These are phyloP conservation scores for Alternaria sp. DNA, from an alignment of 2,329 filamentous ascomycete species.

Conservation along the genomic window DNA sequence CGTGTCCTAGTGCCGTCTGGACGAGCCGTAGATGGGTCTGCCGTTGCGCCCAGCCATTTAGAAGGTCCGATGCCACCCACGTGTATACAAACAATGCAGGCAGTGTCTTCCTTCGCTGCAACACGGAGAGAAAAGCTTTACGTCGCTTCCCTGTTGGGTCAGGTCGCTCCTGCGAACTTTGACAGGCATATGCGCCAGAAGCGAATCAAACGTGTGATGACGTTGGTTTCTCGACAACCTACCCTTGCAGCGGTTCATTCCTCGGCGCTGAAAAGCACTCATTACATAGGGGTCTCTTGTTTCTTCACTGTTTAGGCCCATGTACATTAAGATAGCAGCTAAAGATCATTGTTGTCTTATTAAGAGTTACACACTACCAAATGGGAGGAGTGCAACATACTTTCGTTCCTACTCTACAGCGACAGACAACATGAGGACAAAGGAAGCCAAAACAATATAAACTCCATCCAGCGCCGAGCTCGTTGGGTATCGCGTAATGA, in stretches of 20 bases:
- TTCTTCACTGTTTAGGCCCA: neutral
- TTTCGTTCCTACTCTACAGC: neutral
- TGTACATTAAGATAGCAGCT: neutral
- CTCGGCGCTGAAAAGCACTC: neutral
- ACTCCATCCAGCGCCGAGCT: conserved; percentile 22
- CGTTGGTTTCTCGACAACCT: neutral
- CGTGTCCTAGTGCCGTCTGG: conserved; percentile 7
- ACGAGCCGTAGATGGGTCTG: conserved; percentile 14
- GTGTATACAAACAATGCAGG: conserved; percentile 19
- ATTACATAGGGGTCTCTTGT: neutral
- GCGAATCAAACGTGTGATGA: neutral
- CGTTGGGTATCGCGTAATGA: conserved; percentile 30
- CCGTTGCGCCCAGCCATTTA: conserved; percentile 24
- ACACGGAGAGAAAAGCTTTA: conserved; percentile 7
- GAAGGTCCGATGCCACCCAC: conserved; percentile 18
- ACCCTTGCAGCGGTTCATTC: neutral
- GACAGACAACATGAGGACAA: neutral
- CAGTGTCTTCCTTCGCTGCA: conserved; percentile 12
- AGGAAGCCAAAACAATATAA: neutral
- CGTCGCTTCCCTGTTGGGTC: neutral
- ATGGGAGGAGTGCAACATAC: fast-evolving
- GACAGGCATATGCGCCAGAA: neutral
- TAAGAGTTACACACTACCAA: neutral
- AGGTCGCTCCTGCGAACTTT: neutral
- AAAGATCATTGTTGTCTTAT: neutral